These are phyloP conservation scores for Lipomyces oligophaga DNA, from an alignment of 805 yeast genomes.

Conservation along the genomic window DNA sequence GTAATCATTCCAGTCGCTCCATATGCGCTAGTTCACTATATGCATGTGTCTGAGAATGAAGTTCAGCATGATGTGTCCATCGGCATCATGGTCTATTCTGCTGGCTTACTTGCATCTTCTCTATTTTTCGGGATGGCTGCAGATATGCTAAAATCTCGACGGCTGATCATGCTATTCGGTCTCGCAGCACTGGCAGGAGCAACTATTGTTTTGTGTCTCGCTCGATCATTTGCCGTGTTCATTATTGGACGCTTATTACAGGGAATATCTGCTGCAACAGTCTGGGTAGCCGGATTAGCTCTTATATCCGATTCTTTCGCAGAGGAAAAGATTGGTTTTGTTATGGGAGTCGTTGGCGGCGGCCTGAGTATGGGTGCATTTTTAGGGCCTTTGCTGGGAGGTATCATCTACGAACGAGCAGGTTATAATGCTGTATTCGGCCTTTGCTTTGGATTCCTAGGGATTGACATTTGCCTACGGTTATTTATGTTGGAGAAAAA, in stretches of 20 bases:
- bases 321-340: conserved; percentile 33
- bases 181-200: conserved; percentile 34
- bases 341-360: conserved; percentile 35
- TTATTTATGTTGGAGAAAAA: conserved; percentile 36
- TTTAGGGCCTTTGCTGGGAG: conserved; percentile 39
- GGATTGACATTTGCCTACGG: conserved; percentile 35
- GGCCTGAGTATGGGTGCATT: conserved; percentile 35
- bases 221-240: conserved; percentile 32
- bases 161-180: conserved; percentile 35
- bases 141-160: conserved; percentile 31
- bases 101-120: conserved; percentile 35
- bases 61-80: conserved; percentile 34
- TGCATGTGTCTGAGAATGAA: conserved; percentile 32
- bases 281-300: conserved; percentile 40
- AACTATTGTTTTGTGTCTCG: conserved; percentile 34
- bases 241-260: conserved; percentile 36
- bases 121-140: conserved; percentile 34
- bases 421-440: conserved; percentile 38
- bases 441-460: conserved; percentile 34
- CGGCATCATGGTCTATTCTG: conserved; percentile 36
- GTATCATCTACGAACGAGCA: conserved; percentile 35
- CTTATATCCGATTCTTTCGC: conserved; percentile 34
- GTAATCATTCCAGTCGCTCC: conserved; percentile 38
- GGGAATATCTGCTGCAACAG: conserved; percentile 37
- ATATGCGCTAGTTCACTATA: conserved; percentile 33